phyloP scores from a whole-genome alignment of 2,329 filamentous ascomycete species.

The Magnaporthales sp. region DNA sequence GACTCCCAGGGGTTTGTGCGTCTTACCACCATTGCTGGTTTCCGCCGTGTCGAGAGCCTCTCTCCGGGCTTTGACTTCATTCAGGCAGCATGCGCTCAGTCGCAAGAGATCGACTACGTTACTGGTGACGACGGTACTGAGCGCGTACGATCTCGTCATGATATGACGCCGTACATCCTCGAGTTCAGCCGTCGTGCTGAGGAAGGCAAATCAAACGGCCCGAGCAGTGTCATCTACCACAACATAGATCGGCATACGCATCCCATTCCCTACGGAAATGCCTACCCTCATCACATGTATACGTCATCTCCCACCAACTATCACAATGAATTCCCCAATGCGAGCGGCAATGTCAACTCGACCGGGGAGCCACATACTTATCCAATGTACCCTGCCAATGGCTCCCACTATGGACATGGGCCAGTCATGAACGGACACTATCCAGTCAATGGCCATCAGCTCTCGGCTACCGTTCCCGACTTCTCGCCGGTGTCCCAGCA shows the following conservation, averaged over 20 bases:
- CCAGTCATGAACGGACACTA: conserved; percentile 21
- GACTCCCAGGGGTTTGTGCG: conserved; percentile 89
- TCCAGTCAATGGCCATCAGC: conserved; percentile 32
- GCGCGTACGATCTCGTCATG: conserved; percentile 63
- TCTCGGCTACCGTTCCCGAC: conserved; percentile 56
- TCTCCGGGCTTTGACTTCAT: conserved; percentile 66
- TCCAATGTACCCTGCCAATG: conserved; percentile 3
- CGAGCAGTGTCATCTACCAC: conserved; percentile 27
- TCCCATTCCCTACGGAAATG: conserved; percentile 17
- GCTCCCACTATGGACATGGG: conserved; percentile 13
- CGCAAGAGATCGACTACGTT: conserved; percentile 64
- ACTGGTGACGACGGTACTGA: conserved; percentile 70
- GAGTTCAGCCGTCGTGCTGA: conserved; percentile 62
- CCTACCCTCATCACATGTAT: conserved; percentile 13
- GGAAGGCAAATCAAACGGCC: conserved; percentile 65
- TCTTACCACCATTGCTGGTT: conserved; percentile 69
- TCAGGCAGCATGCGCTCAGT: conserved; percentile 65
- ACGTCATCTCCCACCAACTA: conserved; percentile 4
- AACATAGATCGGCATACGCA: conserved; percentile 14
- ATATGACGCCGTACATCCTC: conserved; percentile 75
- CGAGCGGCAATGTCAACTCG: conserved; percentile 16
- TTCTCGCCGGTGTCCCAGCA: conserved; percentile 36
- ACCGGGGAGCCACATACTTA: conserved; percentile 15
- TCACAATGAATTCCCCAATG: conserved; percentile 12
- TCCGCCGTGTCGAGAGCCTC: conserved; percentile 72